Conservation (phyloP, 352 stramenopile species). For the Phytophthora macrochlamydospora region DNA sequence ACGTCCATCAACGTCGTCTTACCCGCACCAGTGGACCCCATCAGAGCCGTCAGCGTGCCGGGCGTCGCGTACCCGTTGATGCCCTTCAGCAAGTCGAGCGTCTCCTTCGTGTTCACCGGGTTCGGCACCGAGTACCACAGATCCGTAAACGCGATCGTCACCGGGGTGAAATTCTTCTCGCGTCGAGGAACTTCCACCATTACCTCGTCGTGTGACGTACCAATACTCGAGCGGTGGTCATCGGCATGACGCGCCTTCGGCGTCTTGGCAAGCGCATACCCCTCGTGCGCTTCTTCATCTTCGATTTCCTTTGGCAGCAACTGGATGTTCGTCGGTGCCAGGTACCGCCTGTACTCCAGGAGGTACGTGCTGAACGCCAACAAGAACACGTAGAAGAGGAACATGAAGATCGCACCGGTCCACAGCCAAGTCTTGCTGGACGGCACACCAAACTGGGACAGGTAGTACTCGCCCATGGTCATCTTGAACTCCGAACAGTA, state of each 20-base stretch:
- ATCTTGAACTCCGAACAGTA: conserved; percentile 31
- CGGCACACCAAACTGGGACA: conserved; percentile 43
- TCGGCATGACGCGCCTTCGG: conserved; percentile 1
- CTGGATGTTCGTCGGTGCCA: conserved; percentile 14
- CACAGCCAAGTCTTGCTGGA: conserved; percentile 44
- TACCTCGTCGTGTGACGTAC: conserved; percentile 21
- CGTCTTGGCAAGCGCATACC: conserved; percentile 8
- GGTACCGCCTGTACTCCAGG: conserved; percentile 30
- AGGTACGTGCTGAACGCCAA: conserved; percentile 35
- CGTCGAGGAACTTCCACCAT: conserved; percentile 15
- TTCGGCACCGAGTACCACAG: conserved; percentile 41
- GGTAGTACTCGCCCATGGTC: conserved; percentile 38
- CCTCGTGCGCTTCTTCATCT: conserved; percentile 4
- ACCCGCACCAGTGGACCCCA: conserved; percentile 66
- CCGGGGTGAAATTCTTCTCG: conserved; percentile 28
- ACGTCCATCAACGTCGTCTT: conserved; percentile 35
- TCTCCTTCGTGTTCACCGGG: conserved; percentile 38
- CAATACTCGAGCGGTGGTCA: conserved; percentile 3
- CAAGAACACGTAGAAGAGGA: conserved; percentile 29
- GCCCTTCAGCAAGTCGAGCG: conserved; percentile 32
- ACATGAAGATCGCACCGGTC: conserved; percentile 30
- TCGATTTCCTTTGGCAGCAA: conserved; percentile 6
- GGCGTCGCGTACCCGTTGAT: conserved; percentile 48
- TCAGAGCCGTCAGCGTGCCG: conserved; percentile 90
- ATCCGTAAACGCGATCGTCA: conserved; percentile 37